phyloP scores from a whole-genome alignment of 2,329 filamentous ascomycete genomes.

The Fusarium sp. region DNA sequence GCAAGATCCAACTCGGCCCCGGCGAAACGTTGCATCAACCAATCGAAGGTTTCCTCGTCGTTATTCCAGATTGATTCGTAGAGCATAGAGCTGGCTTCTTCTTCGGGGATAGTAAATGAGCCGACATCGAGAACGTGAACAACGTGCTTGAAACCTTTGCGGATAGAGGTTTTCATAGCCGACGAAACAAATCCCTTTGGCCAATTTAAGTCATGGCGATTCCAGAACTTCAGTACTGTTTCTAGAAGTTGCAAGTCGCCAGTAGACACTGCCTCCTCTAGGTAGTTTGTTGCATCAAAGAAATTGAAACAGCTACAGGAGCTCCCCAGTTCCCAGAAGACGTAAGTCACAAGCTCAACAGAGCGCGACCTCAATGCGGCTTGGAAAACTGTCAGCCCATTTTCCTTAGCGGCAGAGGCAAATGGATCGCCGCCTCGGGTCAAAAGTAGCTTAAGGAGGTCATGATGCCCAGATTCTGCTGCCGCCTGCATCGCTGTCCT shows the following conservation, averaged over 20 bases:
- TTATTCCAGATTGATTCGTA: neutral
- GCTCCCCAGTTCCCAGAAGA: neutral
- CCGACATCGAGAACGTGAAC: neutral
- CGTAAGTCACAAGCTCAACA: neutral
- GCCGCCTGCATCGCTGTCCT: slow-evolving; percentile 3
- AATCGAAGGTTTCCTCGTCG: no score
- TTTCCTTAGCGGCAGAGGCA: rapidly evolving
- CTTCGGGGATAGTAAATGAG: rapidly evolving
- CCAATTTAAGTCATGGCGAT: rapidly evolving
- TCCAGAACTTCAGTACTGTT: rapidly evolving
- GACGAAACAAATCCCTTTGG: rapidly evolving
- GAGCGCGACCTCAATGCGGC: neutral
- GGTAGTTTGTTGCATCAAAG: neutral
- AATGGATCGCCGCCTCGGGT: rapidly evolving
- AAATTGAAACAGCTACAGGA: rapidly evolving
- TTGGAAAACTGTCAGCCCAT: neutral
- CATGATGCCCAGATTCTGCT: neutral
- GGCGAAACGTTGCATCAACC: no score
- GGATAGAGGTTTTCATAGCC: rapidly evolving
- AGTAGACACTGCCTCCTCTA: neutral
- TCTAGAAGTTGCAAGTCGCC: neutral
- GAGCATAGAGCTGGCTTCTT: rapidly evolving
- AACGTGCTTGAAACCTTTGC: rapidly evolving
- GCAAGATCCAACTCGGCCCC: neutral
- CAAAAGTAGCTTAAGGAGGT: rapidly evolving